Percentiles rank a stretch among this genome's conserved stretches.
Conservation (phyloP, 208 protist species). For the Leishmania gerbilli region DNA sequence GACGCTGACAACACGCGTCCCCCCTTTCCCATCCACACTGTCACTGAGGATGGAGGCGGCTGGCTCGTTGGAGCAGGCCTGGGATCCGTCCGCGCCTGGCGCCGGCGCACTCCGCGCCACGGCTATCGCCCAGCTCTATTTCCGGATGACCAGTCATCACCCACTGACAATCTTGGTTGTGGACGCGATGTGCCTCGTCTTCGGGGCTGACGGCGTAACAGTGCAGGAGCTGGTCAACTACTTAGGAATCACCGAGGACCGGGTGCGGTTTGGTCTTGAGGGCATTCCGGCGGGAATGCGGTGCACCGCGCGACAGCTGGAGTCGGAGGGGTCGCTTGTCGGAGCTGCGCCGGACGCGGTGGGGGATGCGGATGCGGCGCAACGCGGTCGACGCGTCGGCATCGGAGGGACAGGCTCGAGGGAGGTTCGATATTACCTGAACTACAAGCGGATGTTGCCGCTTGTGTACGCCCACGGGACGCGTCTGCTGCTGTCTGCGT, state of each 20-base stretch:
- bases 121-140: conserved; percentile 78
- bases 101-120: conserved; percentile 71
- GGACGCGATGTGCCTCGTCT: conserved; percentile 76
- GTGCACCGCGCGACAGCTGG: conserved; percentile 64
- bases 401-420: not conserved
- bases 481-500: conserved; percentile 68
- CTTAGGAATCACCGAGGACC: conserved; percentile 56
- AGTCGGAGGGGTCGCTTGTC: conserved; percentile 11
- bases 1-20: not conserved
- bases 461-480: conserved; percentile 78
- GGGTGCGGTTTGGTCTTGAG: conserved; percentile 51
- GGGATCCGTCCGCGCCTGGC: conserved; percentile 72
- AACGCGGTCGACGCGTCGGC: not conserved
- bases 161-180: conserved; percentile 64
- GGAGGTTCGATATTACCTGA: conserved; percentile 66
- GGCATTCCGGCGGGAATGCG: conserved; percentile 65
- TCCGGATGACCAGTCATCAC: conserved; percentile 67
- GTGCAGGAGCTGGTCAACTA: conserved; percentile 69
- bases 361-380: not conserved
- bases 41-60: not conserved
- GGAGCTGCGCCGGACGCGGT: not conserved
- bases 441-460: conserved; percentile 73
- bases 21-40: not conserved
- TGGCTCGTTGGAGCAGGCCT: conserved; percentile 26
- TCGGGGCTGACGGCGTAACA: conserved; percentile 67